Evolutionary conservation across 352 stramenopile species (phyloP).

Genomic region (Salisapilia sapeloensis): DNA sequence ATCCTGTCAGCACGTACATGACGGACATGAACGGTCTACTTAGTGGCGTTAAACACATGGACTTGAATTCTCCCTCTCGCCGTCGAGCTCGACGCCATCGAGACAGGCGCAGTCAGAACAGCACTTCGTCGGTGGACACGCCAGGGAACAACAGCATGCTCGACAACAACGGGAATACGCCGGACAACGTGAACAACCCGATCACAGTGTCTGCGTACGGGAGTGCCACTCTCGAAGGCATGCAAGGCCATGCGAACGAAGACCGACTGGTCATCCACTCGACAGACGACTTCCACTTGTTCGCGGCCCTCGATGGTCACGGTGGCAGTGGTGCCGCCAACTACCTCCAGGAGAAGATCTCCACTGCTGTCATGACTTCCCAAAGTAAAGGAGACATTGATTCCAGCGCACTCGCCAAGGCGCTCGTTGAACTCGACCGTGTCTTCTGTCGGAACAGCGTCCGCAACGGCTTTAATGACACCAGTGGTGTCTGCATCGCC

Average conservation of each 20-base stretch:
- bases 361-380: conserved; percentile 19
- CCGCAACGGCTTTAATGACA: conserved; percentile 20
- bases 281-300: conserved; percentile 32
- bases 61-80: too few relatives aligned
- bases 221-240: conserved; percentile 20
- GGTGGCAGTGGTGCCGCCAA: conserved; percentile 35
- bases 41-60: too few relatives aligned
- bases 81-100: too few relatives aligned
- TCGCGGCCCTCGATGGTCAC: conserved; percentile 64
- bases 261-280: conserved; percentile 36
- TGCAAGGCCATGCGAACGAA: conserved; percentile 45
- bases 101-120: too few relatives aligned
- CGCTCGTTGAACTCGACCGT: conserved; percentile 27
- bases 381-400: conserved; percentile 6
- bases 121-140: too few relatives aligned
- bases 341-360: conserved; percentile 31
- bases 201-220: conserved; percentile 20
- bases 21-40: too few relatives aligned
- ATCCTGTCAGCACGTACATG: too few relatives aligned
- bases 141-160: too few relatives aligned
- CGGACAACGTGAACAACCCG: too few relatives aligned
- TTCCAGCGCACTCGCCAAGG: conserved; percentile 10
- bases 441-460: conserved; percentile 19
- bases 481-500: conserved; percentile 47
- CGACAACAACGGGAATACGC: too few relatives aligned